Evolutionary conservation across 768 basidiomycete species (phyloP), one percentile per base, ranked within the genome.

Genomic region (Phanerochaete sordida): DNA sequence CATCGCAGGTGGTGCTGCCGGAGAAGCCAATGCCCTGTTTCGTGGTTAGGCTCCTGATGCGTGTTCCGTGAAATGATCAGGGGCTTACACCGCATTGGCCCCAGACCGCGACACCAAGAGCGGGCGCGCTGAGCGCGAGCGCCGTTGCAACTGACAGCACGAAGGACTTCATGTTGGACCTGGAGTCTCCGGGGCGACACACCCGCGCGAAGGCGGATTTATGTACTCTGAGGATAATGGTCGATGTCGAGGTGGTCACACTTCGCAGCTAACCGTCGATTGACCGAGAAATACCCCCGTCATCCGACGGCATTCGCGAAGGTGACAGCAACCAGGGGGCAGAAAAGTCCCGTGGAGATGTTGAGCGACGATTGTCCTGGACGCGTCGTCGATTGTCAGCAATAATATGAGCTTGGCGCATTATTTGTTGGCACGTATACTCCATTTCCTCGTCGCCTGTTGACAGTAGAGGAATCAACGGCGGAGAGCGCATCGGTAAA

Each of bases 81-180:
- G 5, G 7, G 19, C 68, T 46, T 31, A 66, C 63, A 35, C 81
- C 82, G 68, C 82, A 84, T 68, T 84, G 82, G 5, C 81, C 81
- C 68, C 73, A 84, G 58, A 79, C 75, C 30, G 78, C 64, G 43
- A 79, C 76, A 5, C 66, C 63, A 24, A 68, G 51, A 3, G 59
- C 65, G 16, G 68, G 66, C 3, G 66, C 43, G 54, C 65, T 68
- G 43, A 68, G 61, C 1, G 64, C 63, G 27, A 70, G 64, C 49
- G 68, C 62, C 24, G 66, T 56, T 39, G 65, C 67, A 30, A 66
- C 46, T 9, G 68, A 66, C 19, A 70, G 54, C 43, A 68, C 27
- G 28, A 64, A 56, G 23, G 58, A 61, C 66, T 68, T 70, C 69
- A 70, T 70, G 53, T 47, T 53, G 31, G 33, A 26, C 37, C 11